Evolutionary conservation across 2,329 filamentous ascomycete species (phyloP), one percentile per base, ranked within the genome.

Genomic region (Didymella exigua): DNA sequence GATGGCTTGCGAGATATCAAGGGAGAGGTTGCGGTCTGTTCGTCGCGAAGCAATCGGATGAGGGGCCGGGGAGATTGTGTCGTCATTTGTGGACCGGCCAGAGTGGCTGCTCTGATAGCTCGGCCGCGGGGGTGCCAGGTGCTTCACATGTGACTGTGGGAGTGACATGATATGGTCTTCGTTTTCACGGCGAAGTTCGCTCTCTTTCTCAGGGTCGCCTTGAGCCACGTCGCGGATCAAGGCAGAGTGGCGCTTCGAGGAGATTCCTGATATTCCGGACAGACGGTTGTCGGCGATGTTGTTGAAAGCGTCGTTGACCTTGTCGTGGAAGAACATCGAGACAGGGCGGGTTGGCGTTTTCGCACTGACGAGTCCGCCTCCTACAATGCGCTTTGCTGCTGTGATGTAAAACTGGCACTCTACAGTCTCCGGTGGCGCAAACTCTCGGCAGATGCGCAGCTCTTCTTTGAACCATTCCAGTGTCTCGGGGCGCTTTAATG

Each of bases 381-480:
- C 72, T 7, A 66, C 61, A 56, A 71, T 77, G 43, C 87, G 80
- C 63, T 89, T 88, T 7, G 91, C 84, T 1, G 89, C 86, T 0
- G 93, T 98, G 62, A 97, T 90, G 76, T 91, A 97, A 80, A 97
- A 97, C 73, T 96, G 93, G 79, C 93, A 97, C 21, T 90, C 90
- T 8, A 97, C 90, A 26, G 90, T 89, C 70, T 95, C 91, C 0
- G 90, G 89, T 1, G 93, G 93, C 9, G 93, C 93, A 44, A 87
- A 89, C 75, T 97, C 91, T 66, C 91, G 86, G 76, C 93, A 96
- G 67, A 97, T 96, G 42, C 92, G 86, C 54, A 97, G 81, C 74
- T 97, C 93, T 76, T 97, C 93, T 62, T 91, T 90, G 81, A 97
- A 98, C 93, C 93, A 98, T 72, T 97, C 91, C 87, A 98, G 91